phyloP scores from a whole-genome alignment of 179 eudicot species.

The Spergularia azorica region DNA sequence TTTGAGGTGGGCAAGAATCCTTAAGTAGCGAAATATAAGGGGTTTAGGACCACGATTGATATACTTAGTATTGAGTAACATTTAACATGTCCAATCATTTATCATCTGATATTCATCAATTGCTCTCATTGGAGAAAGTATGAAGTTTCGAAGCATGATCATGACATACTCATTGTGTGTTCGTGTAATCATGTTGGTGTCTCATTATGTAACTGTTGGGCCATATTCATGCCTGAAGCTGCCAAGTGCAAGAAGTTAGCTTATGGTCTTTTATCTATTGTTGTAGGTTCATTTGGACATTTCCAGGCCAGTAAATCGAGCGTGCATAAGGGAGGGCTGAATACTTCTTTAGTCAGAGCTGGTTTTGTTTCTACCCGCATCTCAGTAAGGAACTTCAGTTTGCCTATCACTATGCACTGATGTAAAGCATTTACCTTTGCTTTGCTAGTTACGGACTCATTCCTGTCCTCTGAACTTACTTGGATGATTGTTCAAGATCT shows the following conservation, averaged over 20 bases:
- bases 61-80: no score
- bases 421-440: background rate
- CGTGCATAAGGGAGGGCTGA: conserved; percentile 87
- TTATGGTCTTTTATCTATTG: conserved; percentile 11
- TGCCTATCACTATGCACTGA: conserved; percentile 5
- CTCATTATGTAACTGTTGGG: background rate
- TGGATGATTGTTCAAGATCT: background rate
- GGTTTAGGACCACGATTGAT: no score
- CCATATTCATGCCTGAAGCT: background rate
- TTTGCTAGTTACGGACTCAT: conserved; percentile 5
- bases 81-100: no score
- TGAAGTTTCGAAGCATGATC: no score
- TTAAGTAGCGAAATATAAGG: no score
- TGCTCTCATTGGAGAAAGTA: no score
- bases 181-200: background rate
- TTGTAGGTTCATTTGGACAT: conserved; percentile 94
- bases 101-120: no score
- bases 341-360: conserved; percentile 79
- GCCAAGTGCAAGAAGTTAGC: background rate
- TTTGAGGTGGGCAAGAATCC: no score
- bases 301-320: conserved; percentile 98
- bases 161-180: no score
- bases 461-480: background rate
- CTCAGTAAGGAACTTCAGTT: conserved; percentile 54
- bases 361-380: conserved; percentile 99